phyloP scores from a whole-genome alignment of 352 stramenopile species.

The Phytophthora pseudosyringae region DNA sequence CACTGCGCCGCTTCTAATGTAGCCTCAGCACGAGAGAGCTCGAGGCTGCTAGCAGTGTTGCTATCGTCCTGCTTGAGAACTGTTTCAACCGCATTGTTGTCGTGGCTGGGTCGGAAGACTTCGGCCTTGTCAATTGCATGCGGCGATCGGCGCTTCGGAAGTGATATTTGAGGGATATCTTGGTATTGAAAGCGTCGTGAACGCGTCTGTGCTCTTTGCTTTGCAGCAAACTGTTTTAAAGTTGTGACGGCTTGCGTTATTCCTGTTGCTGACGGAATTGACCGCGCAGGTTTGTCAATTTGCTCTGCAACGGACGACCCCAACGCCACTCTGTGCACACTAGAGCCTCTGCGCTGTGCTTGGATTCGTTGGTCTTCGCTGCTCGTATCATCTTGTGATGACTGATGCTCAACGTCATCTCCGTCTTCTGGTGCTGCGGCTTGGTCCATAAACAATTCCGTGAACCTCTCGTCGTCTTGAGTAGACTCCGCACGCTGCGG shows the following conservation, averaged over 20 bases:
- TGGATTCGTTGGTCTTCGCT: background rate
- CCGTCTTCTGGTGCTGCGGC: constrained; percentile 29
- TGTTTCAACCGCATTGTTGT: constrained; percentile 11
- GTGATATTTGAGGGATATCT: constrained; percentile 26
- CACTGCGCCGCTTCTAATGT: constrained; percentile 46
- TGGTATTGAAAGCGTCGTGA: constrained; percentile 10
- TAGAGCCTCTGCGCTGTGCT: background rate
- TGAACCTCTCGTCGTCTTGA: constrained; percentile 40
- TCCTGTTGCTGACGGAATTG: constrained; percentile 4
- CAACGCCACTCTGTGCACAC: background rate
- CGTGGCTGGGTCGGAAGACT: background rate
- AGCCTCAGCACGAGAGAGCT: constrained; percentile 50
- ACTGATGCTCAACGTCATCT: constrained; percentile 1
- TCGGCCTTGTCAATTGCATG: background rate
- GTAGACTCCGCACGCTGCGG: background rate
- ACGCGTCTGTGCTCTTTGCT: constrained; percentile 23
- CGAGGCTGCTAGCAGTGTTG: background rate
- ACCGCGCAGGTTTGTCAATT: background rate
- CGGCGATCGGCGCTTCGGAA: constrained; percentile 13
- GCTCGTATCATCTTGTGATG: constrained; percentile 13
- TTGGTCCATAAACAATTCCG: constrained; percentile 39
- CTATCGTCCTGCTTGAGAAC: constrained; percentile 8
- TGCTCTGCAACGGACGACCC: background rate
- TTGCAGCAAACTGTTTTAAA: constrained; percentile 42
- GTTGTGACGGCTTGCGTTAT: constrained; percentile 15